phyloP scores from a whole-genome alignment of 306 rosid species.

The Macrotyloma uniflorum region DNA sequence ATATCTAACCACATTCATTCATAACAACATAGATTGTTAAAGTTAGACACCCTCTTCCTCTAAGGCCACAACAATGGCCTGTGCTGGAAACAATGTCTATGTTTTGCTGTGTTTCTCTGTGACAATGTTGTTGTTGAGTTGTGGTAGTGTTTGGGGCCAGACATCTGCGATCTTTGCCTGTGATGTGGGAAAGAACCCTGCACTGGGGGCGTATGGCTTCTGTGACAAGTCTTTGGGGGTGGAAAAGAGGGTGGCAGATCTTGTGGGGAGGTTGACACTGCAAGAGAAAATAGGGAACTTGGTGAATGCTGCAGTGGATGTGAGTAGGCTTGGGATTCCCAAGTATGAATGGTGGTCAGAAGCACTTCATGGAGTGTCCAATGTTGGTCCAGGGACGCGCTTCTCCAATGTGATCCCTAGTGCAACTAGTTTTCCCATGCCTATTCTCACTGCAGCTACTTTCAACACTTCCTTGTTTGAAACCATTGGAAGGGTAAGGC shows the following conservation, averaged over 20 bases:
- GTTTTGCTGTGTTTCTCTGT: conserved; percentile 45
- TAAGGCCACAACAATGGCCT: conserved; percentile 47
- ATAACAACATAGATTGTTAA: not conserved
- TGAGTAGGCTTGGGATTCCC: conserved; percentile 68
- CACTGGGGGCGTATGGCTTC: conserved; percentile 50
- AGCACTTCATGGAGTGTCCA: conserved; percentile 59
- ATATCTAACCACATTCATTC: conserved; percentile 23
- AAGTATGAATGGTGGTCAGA: conserved; percentile 64
- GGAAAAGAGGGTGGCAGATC: conserved; percentile 44
- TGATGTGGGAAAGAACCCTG: conserved; percentile 47
- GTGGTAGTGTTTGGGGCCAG: conserved; percentile 49
- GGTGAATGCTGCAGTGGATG: conserved; percentile 50
- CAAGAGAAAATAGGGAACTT: conserved; percentile 54
- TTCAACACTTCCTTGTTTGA: conserved; percentile 55
- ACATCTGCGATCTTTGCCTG: conserved; percentile 67
- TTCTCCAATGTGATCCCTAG: conserved; percentile 44
- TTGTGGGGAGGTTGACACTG: conserved; percentile 51
- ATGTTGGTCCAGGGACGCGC: conserved; percentile 43
- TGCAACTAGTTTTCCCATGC: conserved; percentile 56
- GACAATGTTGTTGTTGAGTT: conserved; percentile 1
- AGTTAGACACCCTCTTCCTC: not conserved
- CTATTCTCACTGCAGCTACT: conserved; percentile 54
- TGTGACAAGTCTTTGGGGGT: conserved; percentile 56
- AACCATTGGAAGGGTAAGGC: conserved; percentile 83
- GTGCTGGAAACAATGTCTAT: conserved; percentile 44